Conservation (phyloP, 345 rosid genomes). For the Syzygium oleosum region DNA sequence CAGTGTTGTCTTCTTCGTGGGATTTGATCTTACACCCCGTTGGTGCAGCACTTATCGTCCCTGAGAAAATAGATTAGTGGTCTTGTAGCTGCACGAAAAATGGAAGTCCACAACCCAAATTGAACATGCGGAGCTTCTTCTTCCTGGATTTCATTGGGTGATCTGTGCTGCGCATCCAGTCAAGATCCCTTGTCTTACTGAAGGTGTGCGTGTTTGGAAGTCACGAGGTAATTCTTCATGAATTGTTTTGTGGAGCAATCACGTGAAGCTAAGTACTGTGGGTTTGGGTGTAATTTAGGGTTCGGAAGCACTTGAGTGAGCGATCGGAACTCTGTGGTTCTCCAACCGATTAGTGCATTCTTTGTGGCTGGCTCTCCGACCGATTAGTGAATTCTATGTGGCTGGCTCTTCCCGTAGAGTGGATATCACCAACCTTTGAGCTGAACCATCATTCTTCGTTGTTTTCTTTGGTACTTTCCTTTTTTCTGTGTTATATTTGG, state of each 20-base stretch:
- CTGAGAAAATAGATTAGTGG: not conserved
- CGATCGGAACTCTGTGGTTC: not conserved
- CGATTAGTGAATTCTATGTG: not conserved
- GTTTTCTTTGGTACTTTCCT: too few species aligned
- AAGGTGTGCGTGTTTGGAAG: not conserved
- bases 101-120: not conserved
- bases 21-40: not conserved
- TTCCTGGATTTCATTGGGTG: not conserved
- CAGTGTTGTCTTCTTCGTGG: not conserved
- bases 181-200: not conserved
- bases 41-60: not conserved
- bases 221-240: not conserved
- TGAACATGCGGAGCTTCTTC: not conserved
- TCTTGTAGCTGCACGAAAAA: not conserved
- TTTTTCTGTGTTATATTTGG: not conserved
- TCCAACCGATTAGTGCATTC: not conserved
- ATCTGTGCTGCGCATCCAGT: not conserved
- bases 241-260: not conserved
- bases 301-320: not conserved
- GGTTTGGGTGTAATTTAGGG: not conserved
- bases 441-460: accelerated
- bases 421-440: not conserved
- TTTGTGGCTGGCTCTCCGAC: not conserved
- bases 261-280: not conserved
- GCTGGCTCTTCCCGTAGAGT: not conserved